phyloP scores from a whole-genome alignment of 441 rosid genomes.

The Erodium texanum region DNA sequence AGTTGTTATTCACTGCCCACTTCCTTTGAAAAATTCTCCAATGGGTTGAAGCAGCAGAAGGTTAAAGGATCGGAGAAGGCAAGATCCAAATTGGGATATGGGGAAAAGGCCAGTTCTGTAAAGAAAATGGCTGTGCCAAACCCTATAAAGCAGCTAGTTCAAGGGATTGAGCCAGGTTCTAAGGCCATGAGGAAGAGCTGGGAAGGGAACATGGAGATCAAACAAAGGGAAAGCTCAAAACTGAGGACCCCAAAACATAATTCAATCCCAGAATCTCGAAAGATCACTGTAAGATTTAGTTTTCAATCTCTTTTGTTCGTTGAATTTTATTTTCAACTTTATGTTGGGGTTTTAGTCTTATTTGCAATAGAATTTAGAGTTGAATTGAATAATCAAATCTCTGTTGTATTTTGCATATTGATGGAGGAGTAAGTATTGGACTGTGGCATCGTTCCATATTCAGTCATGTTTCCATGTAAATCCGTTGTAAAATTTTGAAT shows the following conservation, averaged over 20 bases:
- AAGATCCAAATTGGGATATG: constrained; percentile 30
- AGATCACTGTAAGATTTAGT: constrained; percentile 49
- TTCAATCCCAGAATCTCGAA: constrained; percentile 42
- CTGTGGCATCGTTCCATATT: too few relatives aligned
- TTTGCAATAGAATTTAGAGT: neutral
- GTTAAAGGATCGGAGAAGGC: constrained; percentile 47
- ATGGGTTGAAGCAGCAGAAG: constrained; percentile 72
- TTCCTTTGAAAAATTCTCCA: constrained; percentile 73
- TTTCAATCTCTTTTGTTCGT: neutral
- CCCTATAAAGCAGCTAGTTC: constrained; percentile 46
- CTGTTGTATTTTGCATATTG: too few relatives aligned
- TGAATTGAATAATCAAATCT: neutral
- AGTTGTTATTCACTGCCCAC: constrained; percentile 83
- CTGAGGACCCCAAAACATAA: constrained; percentile 37
- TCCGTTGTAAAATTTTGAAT: too few relatives aligned
- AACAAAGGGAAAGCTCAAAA: constrained; percentile 43
- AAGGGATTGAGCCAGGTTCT: constrained; percentile 74
- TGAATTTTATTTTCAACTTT: neutral
- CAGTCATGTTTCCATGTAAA: neutral
- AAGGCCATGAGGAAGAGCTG: constrained; percentile 90
- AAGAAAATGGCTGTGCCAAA: constrained; percentile 41
- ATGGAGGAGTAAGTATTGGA: too few relatives aligned
- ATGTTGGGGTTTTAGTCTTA: neutral
- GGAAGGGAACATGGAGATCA: constrained; percentile 81
- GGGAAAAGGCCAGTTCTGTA: constrained; percentile 41